Base-by-base conservation (phyloP, 2,329 filamentous ascomycete species). In the Colletotrichum orbiculare region DNA sequence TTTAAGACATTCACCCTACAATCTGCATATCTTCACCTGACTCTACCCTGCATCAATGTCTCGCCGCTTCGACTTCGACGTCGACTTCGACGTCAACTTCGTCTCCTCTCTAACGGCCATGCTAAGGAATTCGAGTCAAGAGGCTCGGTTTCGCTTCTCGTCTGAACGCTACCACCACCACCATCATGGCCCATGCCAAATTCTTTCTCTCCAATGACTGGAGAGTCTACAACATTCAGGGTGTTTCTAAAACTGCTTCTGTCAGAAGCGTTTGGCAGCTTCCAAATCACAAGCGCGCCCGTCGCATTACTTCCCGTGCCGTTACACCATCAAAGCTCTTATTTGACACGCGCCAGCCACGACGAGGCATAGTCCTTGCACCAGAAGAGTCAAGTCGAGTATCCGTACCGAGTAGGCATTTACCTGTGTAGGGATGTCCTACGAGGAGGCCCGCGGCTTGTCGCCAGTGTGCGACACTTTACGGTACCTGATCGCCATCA, bases 251-350 rank as follows among this genome's bases (percentile, higher is more conserved):
- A 66, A 66, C 64, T 57, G 60, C 53, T 58, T 64, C 64, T 59
- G 64, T 66, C 60, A 66, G 64, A 63, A 63, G 59, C 42, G 60
- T 66, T 58, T 64, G 64, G 64, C 64, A 64, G 60, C 64, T 66
- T 64, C 54, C 60, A 64, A 63, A 58, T 66, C 53, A 64, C 53
- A 59, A 57, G 42, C 60, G 59, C 60, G 25, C 39, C 62, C 52
- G 46, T 37, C 50, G 46, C 61, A 54, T 45, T 25, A 37, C 49
- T 42, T 61, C 50, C 45, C 56, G 50, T 50, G 52, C 58, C 62
- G 62, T 56, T 62, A 37, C 62, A 62, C 50, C 41, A 53, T 56
- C 62, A 62, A 56, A 65, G 52, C 62, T 52, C 41, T 53, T 25
- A 42, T 52, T 54, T 62, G 62, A 62, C 57, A 62, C 52, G 62